These are phyloP conservation scores for Puccinia hordei DNA, from an alignment of 1,284 basidiomycete genomes.

Conservation along the genomic window DNA sequence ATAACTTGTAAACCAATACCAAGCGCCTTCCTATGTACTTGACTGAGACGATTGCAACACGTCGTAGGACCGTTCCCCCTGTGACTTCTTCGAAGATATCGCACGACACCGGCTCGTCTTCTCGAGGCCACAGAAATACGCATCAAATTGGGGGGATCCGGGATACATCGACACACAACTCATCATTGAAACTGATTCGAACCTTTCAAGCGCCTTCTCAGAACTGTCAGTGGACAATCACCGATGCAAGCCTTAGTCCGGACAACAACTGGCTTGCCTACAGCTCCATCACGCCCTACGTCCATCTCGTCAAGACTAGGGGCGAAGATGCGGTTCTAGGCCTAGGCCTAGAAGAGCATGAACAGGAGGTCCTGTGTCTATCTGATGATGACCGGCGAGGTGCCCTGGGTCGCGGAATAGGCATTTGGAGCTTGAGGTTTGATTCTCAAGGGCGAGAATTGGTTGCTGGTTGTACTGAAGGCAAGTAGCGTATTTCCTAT, in stretches of 20 bases:
- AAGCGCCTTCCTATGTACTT: neutral
- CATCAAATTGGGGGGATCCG: neutral
- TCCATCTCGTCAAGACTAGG: conserved; percentile 64
- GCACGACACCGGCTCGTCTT: neutral
- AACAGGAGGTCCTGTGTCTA: conserved; percentile 26
- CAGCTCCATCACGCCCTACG: conserved; percentile 62
- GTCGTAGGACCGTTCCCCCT: conserved; percentile 15
- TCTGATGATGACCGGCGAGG: neutral
- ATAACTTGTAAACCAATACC: neutral
- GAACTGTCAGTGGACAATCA: conserved; percentile 74
- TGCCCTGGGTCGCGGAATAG: neutral
- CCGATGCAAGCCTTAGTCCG: conserved; percentile 87
- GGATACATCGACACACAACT: conserved; percentile 11
- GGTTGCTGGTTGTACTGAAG: conserved; percentile 63
- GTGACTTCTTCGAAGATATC: neutral
- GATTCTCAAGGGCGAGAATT: conserved; percentile 94
- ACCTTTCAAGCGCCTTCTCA: conserved; percentile 68
- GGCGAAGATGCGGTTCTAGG: conserved; percentile 50
- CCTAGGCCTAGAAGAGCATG: conserved; percentile 51
- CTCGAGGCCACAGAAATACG: neutral
- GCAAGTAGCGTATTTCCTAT: conserved; percentile 67
- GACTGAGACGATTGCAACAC: neutral
- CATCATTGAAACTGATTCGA: conserved; percentile 35
- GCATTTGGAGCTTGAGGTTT: conserved; percentile 90
- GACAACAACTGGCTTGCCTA: conserved; percentile 94